Conservation (phyloP, 1,284 basidiomycete species). For the Cerioporus squamosus region DNA sequence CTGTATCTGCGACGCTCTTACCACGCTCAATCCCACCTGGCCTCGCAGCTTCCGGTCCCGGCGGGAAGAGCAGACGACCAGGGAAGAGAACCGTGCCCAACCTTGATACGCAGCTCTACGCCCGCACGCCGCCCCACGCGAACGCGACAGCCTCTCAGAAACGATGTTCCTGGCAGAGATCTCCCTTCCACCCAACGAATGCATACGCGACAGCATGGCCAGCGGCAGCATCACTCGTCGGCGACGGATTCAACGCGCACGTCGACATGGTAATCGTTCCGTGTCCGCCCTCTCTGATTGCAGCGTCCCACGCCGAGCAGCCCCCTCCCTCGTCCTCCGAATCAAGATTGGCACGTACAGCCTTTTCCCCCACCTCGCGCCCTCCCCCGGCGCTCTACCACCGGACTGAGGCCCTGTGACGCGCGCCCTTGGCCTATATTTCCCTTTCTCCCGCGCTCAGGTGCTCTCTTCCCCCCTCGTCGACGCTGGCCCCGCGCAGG, state of each 20-base stretch:
- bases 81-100: neutral
- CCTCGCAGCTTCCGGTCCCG: neutral
- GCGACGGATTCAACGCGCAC: conserved; percentile 6
- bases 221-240: conserved; percentile 10
- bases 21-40: neutral
- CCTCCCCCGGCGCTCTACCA: conserved; percentile 18
- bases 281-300: conserved; percentile 16
- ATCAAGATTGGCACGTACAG: conserved; percentile 20
- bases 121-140: too few relatives aligned
- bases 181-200: too few relatives aligned
- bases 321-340: neutral
- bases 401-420: conserved; percentile 20
- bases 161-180: neutral
- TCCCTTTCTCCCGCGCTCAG: conserved; percentile 17
- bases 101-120: neutral
- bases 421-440: conserved; percentile 18
- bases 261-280: conserved; percentile 28
- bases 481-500: conserved; percentile 24
- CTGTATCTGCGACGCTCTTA: neutral
- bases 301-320: neutral
- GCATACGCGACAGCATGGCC: conserved; percentile 5
- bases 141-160: neutral
- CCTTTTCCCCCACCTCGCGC: conserved; percentile 8
- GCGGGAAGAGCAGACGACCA: neutral
- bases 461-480: conserved; percentile 14